Conservation (phyloP, 129 eudicot species). For the Flaveria brownii region DNA sequence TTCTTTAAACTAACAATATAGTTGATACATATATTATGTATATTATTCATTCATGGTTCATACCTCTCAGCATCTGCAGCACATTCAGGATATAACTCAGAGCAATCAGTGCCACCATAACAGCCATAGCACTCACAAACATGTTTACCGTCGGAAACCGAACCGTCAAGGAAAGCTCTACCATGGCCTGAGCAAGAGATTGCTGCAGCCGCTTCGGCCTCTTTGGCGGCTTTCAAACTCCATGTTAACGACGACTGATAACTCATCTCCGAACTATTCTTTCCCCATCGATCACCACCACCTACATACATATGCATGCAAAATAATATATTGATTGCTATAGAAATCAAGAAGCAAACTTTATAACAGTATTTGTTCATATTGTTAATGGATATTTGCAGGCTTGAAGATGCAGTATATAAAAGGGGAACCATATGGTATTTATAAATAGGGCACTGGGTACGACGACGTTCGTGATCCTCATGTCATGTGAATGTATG, state of each 20-base stretch:
- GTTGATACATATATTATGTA: too few species aligned
- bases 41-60: too few species aligned
- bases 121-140: slow-evolving; percentile 72
- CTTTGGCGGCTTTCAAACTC: slow-evolving; percentile 56
- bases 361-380: background rate
- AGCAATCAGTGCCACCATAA: slow-evolving; percentile 57
- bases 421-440: too few species aligned
- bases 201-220: slow-evolving; percentile 71
- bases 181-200: slow-evolving; percentile 76
- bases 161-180: slow-evolving; percentile 64
- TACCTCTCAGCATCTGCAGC: slow-evolving; percentile 55
- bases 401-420: background rate
- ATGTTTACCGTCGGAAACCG: slow-evolving; percentile 41
- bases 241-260: slow-evolving; percentile 40
- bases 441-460: too few species aligned
- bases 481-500: too few species aligned
- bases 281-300: background rate
- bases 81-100: slow-evolving; percentile 40
- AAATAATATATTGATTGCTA: slow-evolving; percentile 6
- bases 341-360: background rate
- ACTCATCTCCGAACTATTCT: background rate
- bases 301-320: background rate
- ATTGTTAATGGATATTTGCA: background rate
- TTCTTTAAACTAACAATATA: too few species aligned
- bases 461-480: too few species aligned